Evolutionary conservation across 768 basidiomycete species (phyloP).

Genomic region (Trametes meyenii): DNA sequence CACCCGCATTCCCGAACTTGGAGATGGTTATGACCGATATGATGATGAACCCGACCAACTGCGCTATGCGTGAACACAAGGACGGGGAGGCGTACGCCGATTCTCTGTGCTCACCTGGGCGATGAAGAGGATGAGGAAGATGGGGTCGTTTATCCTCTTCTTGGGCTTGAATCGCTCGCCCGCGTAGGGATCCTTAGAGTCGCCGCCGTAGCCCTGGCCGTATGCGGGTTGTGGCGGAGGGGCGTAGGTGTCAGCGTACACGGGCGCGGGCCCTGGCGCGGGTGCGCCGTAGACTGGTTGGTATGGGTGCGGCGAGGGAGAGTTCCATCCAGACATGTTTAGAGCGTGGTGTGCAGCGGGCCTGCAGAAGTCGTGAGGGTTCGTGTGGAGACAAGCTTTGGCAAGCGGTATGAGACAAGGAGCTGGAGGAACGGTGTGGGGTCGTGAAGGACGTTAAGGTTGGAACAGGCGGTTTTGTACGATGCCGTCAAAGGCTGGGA

Average conservation of each 20-base stretch:
- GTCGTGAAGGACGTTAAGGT: too few relatives aligned
- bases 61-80: neutral
- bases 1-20: constrained; percentile 63
- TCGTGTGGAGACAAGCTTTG: neutral
- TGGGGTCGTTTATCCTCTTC: constrained; percentile 70
- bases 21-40: constrained; percentile 67
- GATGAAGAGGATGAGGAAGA: constrained; percentile 74
- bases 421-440: neutral
- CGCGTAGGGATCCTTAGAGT: constrained; percentile 54
- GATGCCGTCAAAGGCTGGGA: too few relatives aligned
- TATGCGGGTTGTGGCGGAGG: constrained; percentile 22
- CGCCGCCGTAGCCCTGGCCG: constrained; percentile 24
- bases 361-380: constrained; percentile 1
- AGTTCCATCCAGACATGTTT: constrained; percentile 4
- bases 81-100: neutral
- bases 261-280: constrained; percentile 31
- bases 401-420: neutral
- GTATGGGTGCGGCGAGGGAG: constrained; percentile 7
- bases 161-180: constrained; percentile 68
- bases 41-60: constrained; percentile 71
- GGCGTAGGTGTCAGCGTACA: constrained; percentile 23
- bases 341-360: neutral
- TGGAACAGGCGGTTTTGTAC: too few relatives aligned
- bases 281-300: constrained; percentile 11
- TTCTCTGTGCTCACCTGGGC: constrained; percentile 50